These are phyloP conservation scores for Sphenostylis stenocarpa DNA, from an alignment of 306 rosid genomes.

Conservation along the genomic window DNA sequence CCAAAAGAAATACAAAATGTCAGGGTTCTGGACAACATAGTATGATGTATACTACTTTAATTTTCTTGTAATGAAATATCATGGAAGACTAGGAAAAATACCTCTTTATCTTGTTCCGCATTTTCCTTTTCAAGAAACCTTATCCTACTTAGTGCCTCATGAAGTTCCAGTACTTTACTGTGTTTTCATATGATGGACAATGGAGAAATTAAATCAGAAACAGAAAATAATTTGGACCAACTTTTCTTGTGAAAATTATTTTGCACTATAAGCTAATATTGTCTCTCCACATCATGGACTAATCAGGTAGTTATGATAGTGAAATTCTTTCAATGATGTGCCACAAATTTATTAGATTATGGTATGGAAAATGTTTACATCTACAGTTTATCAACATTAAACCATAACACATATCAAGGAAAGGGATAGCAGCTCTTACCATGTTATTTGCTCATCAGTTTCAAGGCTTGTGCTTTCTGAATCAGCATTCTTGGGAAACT, in stretches of 20 bases:
- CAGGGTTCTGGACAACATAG: slow-evolving; percentile 3
- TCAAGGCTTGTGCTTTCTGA: slow-evolving; percentile 43
- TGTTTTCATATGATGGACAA: slow-evolving; percentile 21
- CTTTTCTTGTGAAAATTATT: slow-evolving; percentile 8
- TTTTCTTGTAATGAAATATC: slow-evolving; percentile 12
- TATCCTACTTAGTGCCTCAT: slow-evolving; percentile 63
- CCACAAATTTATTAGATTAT: neutral
- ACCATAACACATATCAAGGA: slow-evolving; percentile 29
- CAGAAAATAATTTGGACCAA: slow-evolving; percentile 2
- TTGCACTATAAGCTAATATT: neutral
- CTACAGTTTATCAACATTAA: slow-evolving; percentile 20
- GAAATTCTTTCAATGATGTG: neutral
- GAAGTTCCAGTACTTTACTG: slow-evolving; percentile 51
- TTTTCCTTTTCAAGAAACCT: slow-evolving; percentile 85
- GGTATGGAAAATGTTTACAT: neutral
- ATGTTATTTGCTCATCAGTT: slow-evolving; percentile 52
- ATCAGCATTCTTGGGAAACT: slow-evolving; percentile 49
- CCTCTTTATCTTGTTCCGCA: slow-evolving; percentile 70
- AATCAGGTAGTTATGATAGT: slow-evolving; percentile 8
- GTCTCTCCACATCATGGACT: neutral
- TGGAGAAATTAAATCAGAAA: slow-evolving; percentile 15
- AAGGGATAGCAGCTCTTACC: slow-evolving; percentile 49
- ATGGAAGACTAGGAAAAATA: slow-evolving; percentile 33
- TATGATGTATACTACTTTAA: neutral
- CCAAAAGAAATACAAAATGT: slow-evolving; percentile 39